Percentiles rank a stretch among this genome's conserved stretches.
Evolutionary conservation across 768 basidiomycete genomes (phyloP).

Genomic region (Podaxis sp.): DNA sequence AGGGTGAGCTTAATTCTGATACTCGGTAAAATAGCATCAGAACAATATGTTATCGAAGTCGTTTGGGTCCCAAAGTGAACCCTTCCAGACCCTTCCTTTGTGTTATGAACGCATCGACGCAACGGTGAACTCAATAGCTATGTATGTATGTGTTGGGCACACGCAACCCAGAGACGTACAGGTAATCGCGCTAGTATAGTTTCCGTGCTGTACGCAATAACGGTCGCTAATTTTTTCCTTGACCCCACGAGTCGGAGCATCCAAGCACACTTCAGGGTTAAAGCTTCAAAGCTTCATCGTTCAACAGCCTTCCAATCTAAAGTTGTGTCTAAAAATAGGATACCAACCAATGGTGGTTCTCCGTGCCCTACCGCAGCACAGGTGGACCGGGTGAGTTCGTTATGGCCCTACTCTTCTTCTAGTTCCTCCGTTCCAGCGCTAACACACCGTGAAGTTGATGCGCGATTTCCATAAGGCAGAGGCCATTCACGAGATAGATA

Average conservation of each 20-base stretch:
- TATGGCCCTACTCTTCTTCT: background rate
- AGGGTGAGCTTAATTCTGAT: background rate
- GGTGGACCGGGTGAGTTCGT: background rate
- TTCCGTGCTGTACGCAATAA: background rate
- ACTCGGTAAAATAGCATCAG: background rate
- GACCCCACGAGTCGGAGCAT: background rate
- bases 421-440: background rate
- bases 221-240: background rate
- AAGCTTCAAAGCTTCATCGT: too few species aligned
- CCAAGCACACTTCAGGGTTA: background rate
- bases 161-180: background rate
- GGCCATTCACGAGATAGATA: background rate
- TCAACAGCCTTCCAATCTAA: background rate
- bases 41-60: background rate
- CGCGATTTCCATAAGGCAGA: background rate
- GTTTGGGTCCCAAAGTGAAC: background rate
- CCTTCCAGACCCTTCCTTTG: too few species aligned
- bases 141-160: background rate
- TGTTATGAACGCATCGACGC: background rate
- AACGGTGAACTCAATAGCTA: background rate
- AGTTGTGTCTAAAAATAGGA: background rate
- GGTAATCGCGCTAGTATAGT: background rate
- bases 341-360: background rate
- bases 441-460: background rate
- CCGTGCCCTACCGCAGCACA: background rate